Base-by-base conservation (phyloP, 345 rosid genomes). In the Corymbia maculata region DNA sequence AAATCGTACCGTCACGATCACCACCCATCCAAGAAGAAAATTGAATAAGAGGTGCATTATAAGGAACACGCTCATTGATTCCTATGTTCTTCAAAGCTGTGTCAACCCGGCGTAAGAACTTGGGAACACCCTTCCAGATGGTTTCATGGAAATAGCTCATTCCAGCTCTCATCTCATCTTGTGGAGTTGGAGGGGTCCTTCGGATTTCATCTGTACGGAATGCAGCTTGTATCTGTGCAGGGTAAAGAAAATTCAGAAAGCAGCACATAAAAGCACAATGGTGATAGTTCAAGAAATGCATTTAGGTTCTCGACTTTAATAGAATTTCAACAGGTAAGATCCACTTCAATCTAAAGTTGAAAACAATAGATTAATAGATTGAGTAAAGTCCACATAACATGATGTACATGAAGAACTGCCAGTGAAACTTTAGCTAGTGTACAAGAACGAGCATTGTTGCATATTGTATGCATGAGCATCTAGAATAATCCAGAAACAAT, bases 11-110 rank as follows among this genome's bases (percentile, higher is more conserved):
- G 92, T 98, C 99, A 88, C 99, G 99, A 90, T 98, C 99, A 70
- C 99, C 99, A 42, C 99, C 99, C 99, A 98, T 98, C 99, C 99
- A 98, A 30, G 99, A 98, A 86, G 99, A 97, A 92, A 98, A 98
- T 85, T 98, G 99, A 89, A 98, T 98, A 47, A 98, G 94, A 42
- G 99, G 99, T 10, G 99, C 99, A 92, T 98, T 98, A 90, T 98
- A 98, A 85, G 99, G 99, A 86, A 98, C 94, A 28, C 99, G 96
- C 85, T 98, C 99, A 87, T 94, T 91, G 86, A 98, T 96, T 88
- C 99, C 99, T 30, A 98, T 95, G 90, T 96, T 98, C 91, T 97
- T 97, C 93, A 98, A 93, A 90, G 98, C 99, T 12, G 99, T 98
- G 93, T 98, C 99, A 89, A 98, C 94, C 52, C 99, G 98, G 11